Conservation (phyloP, 2,329 filamentous ascomycete species). For the Fusarium sp. region DNA sequence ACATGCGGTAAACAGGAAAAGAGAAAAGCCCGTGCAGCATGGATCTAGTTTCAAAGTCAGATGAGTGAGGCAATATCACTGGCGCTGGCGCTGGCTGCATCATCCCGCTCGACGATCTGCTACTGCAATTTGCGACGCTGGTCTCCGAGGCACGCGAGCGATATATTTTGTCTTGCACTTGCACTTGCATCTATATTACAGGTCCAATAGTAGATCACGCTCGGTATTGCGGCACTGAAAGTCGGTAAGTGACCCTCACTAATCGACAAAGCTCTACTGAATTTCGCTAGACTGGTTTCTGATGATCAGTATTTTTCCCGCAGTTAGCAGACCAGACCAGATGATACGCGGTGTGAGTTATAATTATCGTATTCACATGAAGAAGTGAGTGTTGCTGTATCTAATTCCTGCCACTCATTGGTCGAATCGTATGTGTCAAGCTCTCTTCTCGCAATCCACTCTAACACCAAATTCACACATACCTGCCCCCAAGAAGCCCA, state of each 20-base stretch:
- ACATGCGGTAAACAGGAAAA: slow-evolving; percentile 10
- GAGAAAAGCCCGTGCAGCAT: slow-evolving; percentile 8
- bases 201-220: slow-evolving; percentile 1
- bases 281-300: background rate
- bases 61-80: slow-evolving; percentile 25
- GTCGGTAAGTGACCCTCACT: slow-evolving; percentile 1
- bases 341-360: background rate
- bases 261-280: background rate
- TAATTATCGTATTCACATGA: slow-evolving; percentile 5
- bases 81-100: background rate
- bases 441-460: background rate
- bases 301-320: background rate
- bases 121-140: background rate
- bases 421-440: slow-evolving; percentile 5
- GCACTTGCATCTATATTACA: background rate
- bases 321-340: background rate
- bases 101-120: slow-evolving; percentile 15
- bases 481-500: background rate
- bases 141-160: slow-evolving; percentile 26
- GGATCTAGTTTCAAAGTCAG: slow-evolving; percentile 14
- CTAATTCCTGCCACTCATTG: slow-evolving; percentile 7
- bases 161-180: slow-evolving; percentile 14
- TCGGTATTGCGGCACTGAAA: slow-evolving; percentile 3
- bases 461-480: background rate
- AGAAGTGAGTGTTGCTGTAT: background rate